Base-by-base conservation (phyloP, 2,329 filamentous ascomycete genomes). In the Phymatotrichopsis omnivora region DNA sequence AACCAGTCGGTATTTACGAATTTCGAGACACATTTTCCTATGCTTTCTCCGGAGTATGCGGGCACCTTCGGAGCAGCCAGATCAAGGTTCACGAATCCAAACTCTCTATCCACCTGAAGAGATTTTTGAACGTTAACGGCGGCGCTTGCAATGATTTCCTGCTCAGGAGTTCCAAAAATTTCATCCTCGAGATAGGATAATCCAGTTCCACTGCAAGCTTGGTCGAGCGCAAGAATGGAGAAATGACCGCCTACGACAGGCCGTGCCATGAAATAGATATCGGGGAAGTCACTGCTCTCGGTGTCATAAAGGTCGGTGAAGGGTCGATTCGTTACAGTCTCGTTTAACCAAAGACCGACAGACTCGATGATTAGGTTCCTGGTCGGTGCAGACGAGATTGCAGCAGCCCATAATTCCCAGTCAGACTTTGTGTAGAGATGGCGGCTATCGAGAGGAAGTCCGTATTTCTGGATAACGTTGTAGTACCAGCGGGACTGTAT, bases 371-470 rank as follows among this genome's bases (percentile, higher is more conserved):
- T 85, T 60, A 82, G 75, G 2, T 72, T 70, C 42, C 85, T 73
- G 1, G 82, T 81, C 47, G 71, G 65, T 60, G 74, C 73, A 56
- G 76, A 78, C 3, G 83, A 75, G 4, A 93, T 80, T 2, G 85
- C 82, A 35, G 85, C 85, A 0, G 84, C 82, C 62, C 91, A 87
- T 62, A 93, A 86, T 57, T 91, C 80, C 85, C 85, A 93, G 64
- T 93, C 85, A 23, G 80, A 85, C 65, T 93, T 93, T 25, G 84
- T 81, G 63, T 91, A 91, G 3, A 89, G 63, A 62, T 91, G 84
- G 32, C 85, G 75, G 55, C 75, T 82, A 63, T 93, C 85, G 6
- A 93, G 73, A 0, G 85, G 85, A 3, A 93, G 66, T 1, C 85
- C 85, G 62, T 89, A 93, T 57, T 75, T 78, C 62, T 93, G 84